These are phyloP conservation scores for Ascochyta lentis DNA, from an alignment of 2,329 filamentous ascomycete genomes.

Conservation along the genomic window DNA sequence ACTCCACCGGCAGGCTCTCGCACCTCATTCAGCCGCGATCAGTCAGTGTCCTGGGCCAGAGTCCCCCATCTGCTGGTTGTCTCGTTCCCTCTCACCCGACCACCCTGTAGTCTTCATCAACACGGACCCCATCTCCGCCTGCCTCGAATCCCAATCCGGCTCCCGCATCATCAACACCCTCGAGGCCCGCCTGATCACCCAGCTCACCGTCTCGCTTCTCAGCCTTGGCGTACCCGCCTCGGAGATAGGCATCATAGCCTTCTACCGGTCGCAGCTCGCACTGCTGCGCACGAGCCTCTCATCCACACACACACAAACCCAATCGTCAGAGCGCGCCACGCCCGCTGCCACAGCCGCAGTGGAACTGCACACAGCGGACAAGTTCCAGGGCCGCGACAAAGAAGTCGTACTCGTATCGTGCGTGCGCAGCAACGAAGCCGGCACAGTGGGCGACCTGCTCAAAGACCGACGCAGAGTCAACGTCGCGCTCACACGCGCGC, in stretches of 20 bases:
- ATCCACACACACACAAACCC: constrained; percentile 53
- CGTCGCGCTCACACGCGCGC: constrained; percentile 91
- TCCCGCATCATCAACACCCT: constrained; percentile 86
- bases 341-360: constrained; percentile 54
- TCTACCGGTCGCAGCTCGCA: constrained; percentile 91
- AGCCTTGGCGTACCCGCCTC: constrained; percentile 73
- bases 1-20: constrained; percentile 41
- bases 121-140: constrained; percentile 75
- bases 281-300: constrained; percentile 77
- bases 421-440: constrained; percentile 83
- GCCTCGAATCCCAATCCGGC: constrained; percentile 72
- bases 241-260: constrained; percentile 93
- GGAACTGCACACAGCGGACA: constrained; percentile 96
- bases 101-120: constrained; percentile 86
- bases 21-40: constrained; percentile 12
- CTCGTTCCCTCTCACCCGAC: constrained; percentile 70
- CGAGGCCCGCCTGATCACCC: constrained; percentile 79
- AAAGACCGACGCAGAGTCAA: constrained; percentile 94
- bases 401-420: constrained; percentile 87
- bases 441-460: constrained; percentile 86
- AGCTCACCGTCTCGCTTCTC: constrained; percentile 82
- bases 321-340: constrained; percentile 52
- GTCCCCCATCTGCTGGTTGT: constrained; percentile 73
- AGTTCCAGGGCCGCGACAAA: constrained; percentile 96
- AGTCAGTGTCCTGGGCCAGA: constrained; percentile 59